Percentiles rank a stretch among this genome's conserved stretches.
Evolutionary conservation across 768 basidiomycete genomes (phyloP).

Genomic region (Boletus rubescentipes): DNA sequence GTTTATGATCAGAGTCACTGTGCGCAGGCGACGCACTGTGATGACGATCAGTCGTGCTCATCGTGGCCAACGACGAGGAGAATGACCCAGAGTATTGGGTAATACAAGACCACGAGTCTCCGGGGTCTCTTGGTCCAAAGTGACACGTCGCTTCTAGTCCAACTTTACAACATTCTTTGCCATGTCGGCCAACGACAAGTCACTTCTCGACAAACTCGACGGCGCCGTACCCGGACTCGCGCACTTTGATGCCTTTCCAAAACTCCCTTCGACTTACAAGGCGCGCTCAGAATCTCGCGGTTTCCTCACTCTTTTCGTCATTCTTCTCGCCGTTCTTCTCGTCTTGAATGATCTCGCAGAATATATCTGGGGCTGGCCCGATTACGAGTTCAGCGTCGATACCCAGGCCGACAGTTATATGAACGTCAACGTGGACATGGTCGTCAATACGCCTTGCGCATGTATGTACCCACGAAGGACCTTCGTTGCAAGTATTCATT

Average conservation of each 20-base stretch:
- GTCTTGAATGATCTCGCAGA: constrained; percentile 89
- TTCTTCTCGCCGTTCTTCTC: constrained; percentile 64
- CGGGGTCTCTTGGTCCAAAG: constrained; percentile 13
- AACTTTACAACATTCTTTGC: neutral
- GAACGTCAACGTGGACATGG: constrained; percentile 88
- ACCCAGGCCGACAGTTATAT: constrained; percentile 55
- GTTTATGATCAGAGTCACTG: constrained; percentile 12
- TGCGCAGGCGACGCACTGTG: constrained; percentile 2
- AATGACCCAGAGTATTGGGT: constrained; percentile 15
- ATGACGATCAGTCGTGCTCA: constrained; percentile 12
- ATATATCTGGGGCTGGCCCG: constrained; percentile 92
- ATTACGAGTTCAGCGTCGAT: constrained; percentile 88
- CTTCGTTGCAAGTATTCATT: neutral
- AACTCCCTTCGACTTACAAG: constrained; percentile 80
- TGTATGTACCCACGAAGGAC: constrained; percentile 55
- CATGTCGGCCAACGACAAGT: constrained; percentile 20
- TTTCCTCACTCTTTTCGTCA: constrained; percentile 73
- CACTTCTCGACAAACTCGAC: constrained; percentile 65
- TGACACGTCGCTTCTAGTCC: constrained; percentile 14
- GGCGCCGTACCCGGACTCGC: constrained; percentile 55
- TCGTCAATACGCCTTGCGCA: constrained; percentile 90
- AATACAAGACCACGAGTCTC: constrained; percentile 11
- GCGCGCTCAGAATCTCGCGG: constrained; percentile 76
- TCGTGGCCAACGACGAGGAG: constrained; percentile 20
- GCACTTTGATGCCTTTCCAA: constrained; percentile 85